Evolutionary conservation across 2,329 filamentous ascomycete genomes (phyloP).

Genomic region (Sclerotinia spermophila): DNA sequence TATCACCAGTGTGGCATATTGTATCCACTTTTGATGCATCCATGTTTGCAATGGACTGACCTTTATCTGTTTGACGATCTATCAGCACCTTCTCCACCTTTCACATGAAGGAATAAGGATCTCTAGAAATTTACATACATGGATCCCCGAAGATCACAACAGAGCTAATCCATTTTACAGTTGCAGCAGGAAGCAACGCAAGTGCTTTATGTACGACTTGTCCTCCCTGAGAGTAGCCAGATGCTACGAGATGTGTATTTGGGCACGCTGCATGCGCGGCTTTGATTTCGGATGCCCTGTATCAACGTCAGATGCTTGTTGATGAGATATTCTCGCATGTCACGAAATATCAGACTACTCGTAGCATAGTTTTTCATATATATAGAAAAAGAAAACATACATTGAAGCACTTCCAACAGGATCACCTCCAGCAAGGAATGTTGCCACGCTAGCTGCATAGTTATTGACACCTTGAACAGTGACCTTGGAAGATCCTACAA

Average conservation of each 20-base stretch:
- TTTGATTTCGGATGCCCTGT: conserved; percentile 36
- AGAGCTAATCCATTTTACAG: conserved; percentile 38
- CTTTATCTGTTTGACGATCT: conserved; percentile 21
- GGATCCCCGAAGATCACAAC: conserved; percentile 46
- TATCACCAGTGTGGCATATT: conserved; percentile 48
- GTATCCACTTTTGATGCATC: conserved; percentile 38
- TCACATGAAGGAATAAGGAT: neutral
- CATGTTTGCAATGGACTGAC: conserved; percentile 29
- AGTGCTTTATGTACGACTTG: conserved; percentile 44
- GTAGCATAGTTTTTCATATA: neutral
- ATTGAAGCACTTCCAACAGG: conserved; percentile 29
- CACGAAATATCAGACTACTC: neutral
- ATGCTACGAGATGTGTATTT: conserved; percentile 40
- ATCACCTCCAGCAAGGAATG: conserved; percentile 32
- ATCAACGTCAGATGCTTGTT: conserved; percentile 8
- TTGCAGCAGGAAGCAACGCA: conserved; percentile 33
- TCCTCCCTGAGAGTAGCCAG: conserved; percentile 44
- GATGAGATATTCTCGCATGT: neutral
- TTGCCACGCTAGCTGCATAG: conserved; percentile 35
- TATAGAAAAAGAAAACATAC: conserved; percentile 20
- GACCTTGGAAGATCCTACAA: conserved; percentile 24
- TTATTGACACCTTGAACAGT: conserved; percentile 36
- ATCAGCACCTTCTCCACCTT: neutral
- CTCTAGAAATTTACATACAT: conserved; percentile 26
- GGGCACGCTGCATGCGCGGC: conserved; percentile 38